Base-by-base conservation (phyloP, 371 early-diverging fungal genomes). In the Mucor saturninus region DNA sequence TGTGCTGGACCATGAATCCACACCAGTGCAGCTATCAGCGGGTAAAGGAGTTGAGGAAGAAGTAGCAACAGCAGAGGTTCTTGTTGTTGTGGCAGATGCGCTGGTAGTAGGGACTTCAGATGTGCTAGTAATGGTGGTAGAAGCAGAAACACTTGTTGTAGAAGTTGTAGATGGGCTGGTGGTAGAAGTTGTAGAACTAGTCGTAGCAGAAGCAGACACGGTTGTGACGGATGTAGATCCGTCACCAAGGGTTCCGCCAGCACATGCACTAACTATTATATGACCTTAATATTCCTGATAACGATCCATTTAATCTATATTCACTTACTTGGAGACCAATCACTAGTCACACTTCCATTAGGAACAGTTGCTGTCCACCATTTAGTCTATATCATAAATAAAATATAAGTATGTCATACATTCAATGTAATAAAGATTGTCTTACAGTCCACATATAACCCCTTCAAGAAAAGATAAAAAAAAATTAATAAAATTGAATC, bases 361-460 rank as follows among this genome's bases (percentile, higher is more conserved):
- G 75, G 76, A 8, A 54, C 65, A 29, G 49, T 56, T 3, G 56
- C 35, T 6, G 81, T 67, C 52, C 56, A 75, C 81, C 74, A 80
- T 50, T 73, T 77, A 32, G 77, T 73, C 76, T 79, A 67, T n/a
- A 31, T 21, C 9, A 48, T n/a, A 38, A 32, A 14, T 11, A 38
- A 10, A 29, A 15, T 40, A 13, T 29, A 39, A 10, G 21, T 21
- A 21, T 4, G 11, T 28, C 30, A 4, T 35, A 7, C 10, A 4
- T 5, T 11, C 30, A 21, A 21, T 42, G n/a, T 15, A 0, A 40
- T 26, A 37, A 28, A 37, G 0, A n/a, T 46, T 21, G 28, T 53
- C 65, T 69, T 75, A 75, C 79, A 56, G 66, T 56, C 79, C 79
- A 79, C 10, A 72, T 76, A 48, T 76, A 76, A 13, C 79, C 71